phyloP scores from a whole-genome alignment of 192 early-diverging fungal species.

The Umbelopsis vinacea region DNA sequence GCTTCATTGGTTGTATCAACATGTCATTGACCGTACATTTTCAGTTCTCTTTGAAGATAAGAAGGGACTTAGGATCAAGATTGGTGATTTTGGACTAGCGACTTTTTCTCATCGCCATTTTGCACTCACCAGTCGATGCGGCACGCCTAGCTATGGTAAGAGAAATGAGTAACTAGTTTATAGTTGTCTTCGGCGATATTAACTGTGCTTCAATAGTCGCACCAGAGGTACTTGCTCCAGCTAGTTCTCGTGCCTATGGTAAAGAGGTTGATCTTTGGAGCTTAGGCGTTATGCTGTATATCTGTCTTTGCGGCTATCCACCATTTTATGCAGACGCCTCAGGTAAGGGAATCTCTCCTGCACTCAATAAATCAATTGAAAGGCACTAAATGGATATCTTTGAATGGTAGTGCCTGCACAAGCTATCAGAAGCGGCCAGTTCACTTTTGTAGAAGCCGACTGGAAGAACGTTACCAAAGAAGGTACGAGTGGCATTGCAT shows the following conservation, averaged over 20 bases:
- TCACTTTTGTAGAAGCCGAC: slow-evolving; percentile 76
- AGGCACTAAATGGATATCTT: slow-evolving; percentile 44
- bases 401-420: slow-evolving; percentile 53
- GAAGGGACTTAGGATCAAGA: slow-evolving; percentile 69
- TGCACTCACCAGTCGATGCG: slow-evolving; percentile 69
- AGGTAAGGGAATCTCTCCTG: slow-evolving; percentile 47
- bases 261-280: slow-evolving; percentile 92
- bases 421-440: slow-evolving; percentile 73
- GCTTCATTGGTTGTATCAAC: not conserved
- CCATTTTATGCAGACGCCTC: slow-evolving; percentile 63
- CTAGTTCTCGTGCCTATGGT: slow-evolving; percentile 65
- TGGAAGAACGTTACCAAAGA: slow-evolving; percentile 78
- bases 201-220: slow-evolving; percentile 56
- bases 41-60: slow-evolving; percentile 55
- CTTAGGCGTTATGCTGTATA: slow-evolving; percentile 93
- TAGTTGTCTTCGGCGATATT: not conserved
- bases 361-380: slow-evolving; percentile 6
- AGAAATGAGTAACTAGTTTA: not conserved
- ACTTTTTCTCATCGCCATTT: slow-evolving; percentile 42
- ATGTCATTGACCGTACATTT: not conserved
- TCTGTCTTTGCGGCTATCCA: slow-evolving; percentile 86
- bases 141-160: slow-evolving; percentile 82
- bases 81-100: slow-evolving; percentile 94
- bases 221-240: slow-evolving; percentile 79
- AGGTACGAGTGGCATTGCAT: slow-evolving; percentile 26